These are phyloP conservation scores for Silybum marianum DNA, from an alignment of 129 eudicot species.

Conservation along the genomic window DNA sequence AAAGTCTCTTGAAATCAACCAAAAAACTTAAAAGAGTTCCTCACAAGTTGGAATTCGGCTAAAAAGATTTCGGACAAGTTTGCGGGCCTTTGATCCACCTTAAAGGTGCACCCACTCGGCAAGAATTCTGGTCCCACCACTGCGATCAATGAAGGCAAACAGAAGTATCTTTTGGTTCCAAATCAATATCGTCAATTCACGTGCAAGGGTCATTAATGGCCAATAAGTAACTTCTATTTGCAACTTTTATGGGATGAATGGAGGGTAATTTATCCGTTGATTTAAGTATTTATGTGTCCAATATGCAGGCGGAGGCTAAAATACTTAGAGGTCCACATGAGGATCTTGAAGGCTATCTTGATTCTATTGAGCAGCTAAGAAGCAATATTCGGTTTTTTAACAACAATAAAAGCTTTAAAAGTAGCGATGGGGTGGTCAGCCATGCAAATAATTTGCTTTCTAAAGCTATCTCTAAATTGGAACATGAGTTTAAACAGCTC, in stretches of 20 bases:
- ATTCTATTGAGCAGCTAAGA: slow-evolving; percentile 86
- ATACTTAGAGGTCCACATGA: slow-evolving; percentile 94
- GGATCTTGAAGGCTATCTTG: slow-evolving; percentile 91
- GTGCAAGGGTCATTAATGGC: not conserved
- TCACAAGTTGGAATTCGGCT: too few species aligned
- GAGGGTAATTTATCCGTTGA: not conserved
- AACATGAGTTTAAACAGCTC: slow-evolving; percentile 84
- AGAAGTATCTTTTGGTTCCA: not conserved
- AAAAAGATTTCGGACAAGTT: too few species aligned
- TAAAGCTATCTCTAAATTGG: slow-evolving; percentile 86
- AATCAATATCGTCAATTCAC: slow-evolving; percentile 1
- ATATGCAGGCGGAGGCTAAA: slow-evolving; percentile 84
- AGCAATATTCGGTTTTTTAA: slow-evolving; percentile 75
- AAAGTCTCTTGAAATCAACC: too few species aligned
- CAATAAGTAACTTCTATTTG: not conserved
- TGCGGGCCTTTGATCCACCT: too few species aligned
- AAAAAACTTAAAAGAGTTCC: too few species aligned
- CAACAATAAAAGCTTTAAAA: slow-evolving; percentile 80
- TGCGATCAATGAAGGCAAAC: not conserved
- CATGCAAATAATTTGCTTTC: slow-evolving; percentile 81
- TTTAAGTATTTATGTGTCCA: slow-evolving; percentile 4
- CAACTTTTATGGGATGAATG: not conserved
- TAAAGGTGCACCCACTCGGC: too few species aligned
- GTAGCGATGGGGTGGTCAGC: slow-evolving; percentile 84
- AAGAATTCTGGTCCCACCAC: too few species aligned